Evolutionary conservation across 208 protist genomes (phyloP), one percentile per base, ranked within the genome.

Genomic region (Crithidia fasciculata): DNA sequence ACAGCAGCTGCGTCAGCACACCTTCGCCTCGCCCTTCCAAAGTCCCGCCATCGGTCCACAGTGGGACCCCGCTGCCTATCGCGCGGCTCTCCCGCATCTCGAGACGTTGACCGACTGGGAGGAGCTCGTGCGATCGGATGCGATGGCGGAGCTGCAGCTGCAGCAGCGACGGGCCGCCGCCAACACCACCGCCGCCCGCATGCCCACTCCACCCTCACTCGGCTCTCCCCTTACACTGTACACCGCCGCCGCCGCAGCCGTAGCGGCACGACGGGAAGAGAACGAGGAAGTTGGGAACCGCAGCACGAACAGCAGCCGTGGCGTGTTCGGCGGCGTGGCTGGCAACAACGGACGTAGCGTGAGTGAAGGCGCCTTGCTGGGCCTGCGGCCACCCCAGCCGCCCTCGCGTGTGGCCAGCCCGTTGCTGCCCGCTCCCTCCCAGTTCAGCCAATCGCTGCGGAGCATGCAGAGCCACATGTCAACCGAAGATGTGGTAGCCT

Each of bases 51-150:
- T 8, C 4, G 8, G 8, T 7, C 16, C 12, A 3, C n/a, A 7
- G 3, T 3, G 7, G 8, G 12, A n/a, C 43, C 5, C 62, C 9
- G 4, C 47, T 5, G 36, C 28, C 13, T 57, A 43, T 28, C 44
- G 16, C n/a, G 4, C 50, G 49, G 18, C 10, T 12, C 50, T 73
- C 52, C 74, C 74, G 6, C 74, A 50, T 43, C 66, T 78, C 10
- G 74, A 72, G 60, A 73, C 66, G 0, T 13, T 52, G 19, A 72
- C 60, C 7, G 66, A 78, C 74, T 78, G 74, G 66, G 66, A 72
- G 39, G 74, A 72, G 49, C 58, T 73, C 44, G 59, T 54, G 43
- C 54, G 56, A 50, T 57, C 74, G 12, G 28, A 53, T 0, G 61
- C 64, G 28, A 73, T 78, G 66, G 37, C 49, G 2, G 66, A 61